Base-by-base conservation (phyloP, 106 monocot species). In the Dendrobium chrysotoxum region DNA sequence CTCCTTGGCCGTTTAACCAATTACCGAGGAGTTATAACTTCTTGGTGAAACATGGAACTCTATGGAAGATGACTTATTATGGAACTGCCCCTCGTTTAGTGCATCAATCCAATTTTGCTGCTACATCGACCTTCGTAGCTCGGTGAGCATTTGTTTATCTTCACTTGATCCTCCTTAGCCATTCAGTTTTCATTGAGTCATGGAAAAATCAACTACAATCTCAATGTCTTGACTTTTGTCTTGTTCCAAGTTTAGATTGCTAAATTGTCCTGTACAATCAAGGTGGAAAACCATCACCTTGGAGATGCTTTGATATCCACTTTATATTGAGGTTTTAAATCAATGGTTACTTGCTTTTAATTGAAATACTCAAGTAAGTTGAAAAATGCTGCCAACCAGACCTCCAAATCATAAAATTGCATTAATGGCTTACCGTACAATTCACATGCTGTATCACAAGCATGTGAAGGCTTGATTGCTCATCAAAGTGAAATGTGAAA, bases 1-100 rank as follows among this genome's bases (percentile, higher is more conserved):
- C 98, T 3, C 98, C 98, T 45, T 99, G 98, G 98, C 98, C 98
- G 41, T 99, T 99, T 66, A 99, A 98, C 78, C 98, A 95, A 75
- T 83, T 99, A 80, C 98, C 95, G 0, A 88, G 92, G 85, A 99
- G 98, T 81, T 99, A 99, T 61, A 99, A 88, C 67, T 99, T 99
- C 87, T 86, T 99, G 89, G 98, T 99, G 46, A 99, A 99, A 78
- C 95, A 99, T 82, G 93, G 91, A 8, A 76, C 98, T 38, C 72
- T 95, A 68, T 99, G 98, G 98, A 94, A 86, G 81, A 91, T 99
- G 95, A 88, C 98, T 7, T 99, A 95, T 78, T 99, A 95, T 71
- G 98, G 92, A 38, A 81, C 85, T 17, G 89, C 91, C 40, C 98
- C 98, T 44, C 86, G 91, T 10, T 75, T 93, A 15, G 89, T 99